Evolutionary conservation across 2,329 filamentous ascomycete genomes (phyloP).

Genomic region (Periconia macrospinosa): DNA sequence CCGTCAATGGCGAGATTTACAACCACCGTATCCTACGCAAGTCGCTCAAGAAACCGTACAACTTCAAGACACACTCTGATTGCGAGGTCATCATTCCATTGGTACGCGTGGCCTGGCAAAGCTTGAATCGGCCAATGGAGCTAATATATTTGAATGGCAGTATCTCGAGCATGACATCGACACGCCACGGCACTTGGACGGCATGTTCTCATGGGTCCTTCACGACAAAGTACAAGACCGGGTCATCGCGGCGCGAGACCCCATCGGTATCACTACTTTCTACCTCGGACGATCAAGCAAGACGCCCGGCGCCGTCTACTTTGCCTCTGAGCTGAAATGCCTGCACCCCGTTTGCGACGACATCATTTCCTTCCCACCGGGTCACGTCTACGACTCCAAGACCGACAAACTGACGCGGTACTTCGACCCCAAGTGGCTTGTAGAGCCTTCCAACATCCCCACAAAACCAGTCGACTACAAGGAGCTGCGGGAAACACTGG

Average conservation of each 20-base stretch:
- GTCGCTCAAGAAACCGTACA: conserved; percentile 77
- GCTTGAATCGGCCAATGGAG: neutral
- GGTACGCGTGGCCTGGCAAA: conserved; percentile 56
- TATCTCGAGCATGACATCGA: conserved; percentile 92
- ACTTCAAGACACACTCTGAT: conserved; percentile 98
- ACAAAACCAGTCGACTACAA: conserved; percentile 81
- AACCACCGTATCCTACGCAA: conserved; percentile 97
- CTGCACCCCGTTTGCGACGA: conserved; percentile 92
- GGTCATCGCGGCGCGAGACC: conserved; percentile 90
- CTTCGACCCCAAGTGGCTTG: conserved; percentile 84
- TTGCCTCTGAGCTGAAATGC: conserved; percentile 95
- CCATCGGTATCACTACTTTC: conserved; percentile 95
- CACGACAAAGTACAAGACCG: conserved; percentile 95
- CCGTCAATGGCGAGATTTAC: conserved; percentile 99
- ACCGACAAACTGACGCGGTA: conserved; percentile 84
- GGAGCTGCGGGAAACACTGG: conserved; percentile 76
- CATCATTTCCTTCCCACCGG: conserved; percentile 90
- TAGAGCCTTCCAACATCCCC: conserved; percentile 79
- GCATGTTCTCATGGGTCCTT: conserved; percentile 99
- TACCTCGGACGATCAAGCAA: conserved; percentile 89
- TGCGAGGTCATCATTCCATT: conserved; percentile 98
- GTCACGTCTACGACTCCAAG: conserved; percentile 93
- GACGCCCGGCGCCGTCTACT: conserved; percentile 85
- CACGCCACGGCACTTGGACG: conserved; percentile 89
- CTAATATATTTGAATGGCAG: conserved; percentile 50